Conservation (phyloP, 169 alveolate genomes). For the Prorocentrum cordatum region DNA sequence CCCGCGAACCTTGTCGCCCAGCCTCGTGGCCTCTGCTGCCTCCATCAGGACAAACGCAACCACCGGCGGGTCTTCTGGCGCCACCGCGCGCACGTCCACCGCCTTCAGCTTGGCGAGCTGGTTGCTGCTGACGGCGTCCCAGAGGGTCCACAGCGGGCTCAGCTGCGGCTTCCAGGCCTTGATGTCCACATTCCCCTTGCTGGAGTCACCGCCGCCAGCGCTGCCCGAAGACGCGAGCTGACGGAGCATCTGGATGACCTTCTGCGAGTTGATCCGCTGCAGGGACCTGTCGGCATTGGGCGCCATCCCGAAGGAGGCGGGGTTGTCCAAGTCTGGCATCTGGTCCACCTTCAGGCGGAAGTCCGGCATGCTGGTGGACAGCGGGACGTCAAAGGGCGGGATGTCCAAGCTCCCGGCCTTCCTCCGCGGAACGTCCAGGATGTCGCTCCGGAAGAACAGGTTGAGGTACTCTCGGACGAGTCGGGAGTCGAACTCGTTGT, state of each 20-base stretch:
- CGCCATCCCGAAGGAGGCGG: conserved; percentile 85
- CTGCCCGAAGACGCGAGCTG: background rate
- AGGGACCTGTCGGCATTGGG: conserved; percentile 82
- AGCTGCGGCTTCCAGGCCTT: conserved; percentile 23
- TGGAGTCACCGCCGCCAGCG: background rate
- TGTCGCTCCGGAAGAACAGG: conserved; percentile 73
- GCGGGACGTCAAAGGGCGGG: conserved; percentile 76
- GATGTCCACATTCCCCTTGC: background rate
- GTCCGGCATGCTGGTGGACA: conserved; percentile 75
- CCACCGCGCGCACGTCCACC: conserved; percentile 17
- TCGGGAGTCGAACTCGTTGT: conserved; percentile 84
- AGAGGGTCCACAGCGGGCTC: conserved; percentile 25
- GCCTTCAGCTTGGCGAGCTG: conserved; percentile 31
- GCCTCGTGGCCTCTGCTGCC: conserved; percentile 25
- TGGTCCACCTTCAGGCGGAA: conserved; percentile 75
- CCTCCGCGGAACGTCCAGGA: conserved; percentile 41
- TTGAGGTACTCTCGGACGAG: conserved; percentile 83
- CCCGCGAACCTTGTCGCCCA: no score
- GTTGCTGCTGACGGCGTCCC: conserved; percentile 12
- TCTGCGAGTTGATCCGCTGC: conserved; percentile 80
- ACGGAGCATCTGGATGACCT: conserved; percentile 18
- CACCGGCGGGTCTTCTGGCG: conserved; percentile 38
- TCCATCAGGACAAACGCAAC: conserved; percentile 53
- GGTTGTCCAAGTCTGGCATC: conserved; percentile 82
- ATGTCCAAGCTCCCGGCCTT: conserved; percentile 67